These are phyloP conservation scores for Melanopsichium pennsylvanicum DNA, from an alignment of 1,284 basidiomycete species.

Conservation along the genomic window DNA sequence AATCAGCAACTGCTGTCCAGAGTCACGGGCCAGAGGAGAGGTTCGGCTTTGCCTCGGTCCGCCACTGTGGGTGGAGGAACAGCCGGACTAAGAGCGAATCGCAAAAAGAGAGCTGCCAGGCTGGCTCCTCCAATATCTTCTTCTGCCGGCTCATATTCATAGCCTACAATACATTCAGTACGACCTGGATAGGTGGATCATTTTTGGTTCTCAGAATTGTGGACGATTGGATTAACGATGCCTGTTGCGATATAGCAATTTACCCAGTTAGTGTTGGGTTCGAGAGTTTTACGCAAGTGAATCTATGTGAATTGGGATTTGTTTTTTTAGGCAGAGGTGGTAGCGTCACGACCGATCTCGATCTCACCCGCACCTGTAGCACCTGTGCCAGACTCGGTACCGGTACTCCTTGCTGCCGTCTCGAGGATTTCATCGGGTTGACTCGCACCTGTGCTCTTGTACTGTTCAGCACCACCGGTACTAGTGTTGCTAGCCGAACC, in stretches of 20 bases:
- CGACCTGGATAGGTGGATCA: no score
- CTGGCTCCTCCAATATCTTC: not conserved
- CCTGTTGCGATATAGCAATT: no score
- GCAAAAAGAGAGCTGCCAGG: slow-evolving; percentile 21
- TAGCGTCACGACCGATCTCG: slow-evolving; percentile 26
- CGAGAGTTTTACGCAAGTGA: no score
- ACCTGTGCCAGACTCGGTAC: slow-evolving; percentile 35
- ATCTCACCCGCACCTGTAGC: slow-evolving; percentile 5
- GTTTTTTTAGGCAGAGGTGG: slow-evolving; percentile 13
- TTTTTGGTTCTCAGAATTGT: no score
- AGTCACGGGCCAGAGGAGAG: slow-evolving; percentile 16
- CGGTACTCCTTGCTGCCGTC: slow-evolving; percentile 16
- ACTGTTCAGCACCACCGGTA: not conserved
- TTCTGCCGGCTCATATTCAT: not conserved
- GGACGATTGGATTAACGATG: no score
- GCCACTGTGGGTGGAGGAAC: no score
- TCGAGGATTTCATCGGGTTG: slow-evolving; percentile 17
- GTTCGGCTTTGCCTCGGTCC: not conserved
- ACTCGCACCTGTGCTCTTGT: slow-evolving; percentile 2
- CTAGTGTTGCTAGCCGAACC: slow-evolving; percentile 5
- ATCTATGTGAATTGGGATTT: not conserved
- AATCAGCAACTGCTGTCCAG: slow-evolving; percentile 13
- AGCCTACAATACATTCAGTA: not conserved
- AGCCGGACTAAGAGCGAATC: not conserved
- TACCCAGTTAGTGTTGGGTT: no score